Conservation (phyloP, 2,329 filamentous ascomycete genomes). For the Alternaria sp. region DNA sequence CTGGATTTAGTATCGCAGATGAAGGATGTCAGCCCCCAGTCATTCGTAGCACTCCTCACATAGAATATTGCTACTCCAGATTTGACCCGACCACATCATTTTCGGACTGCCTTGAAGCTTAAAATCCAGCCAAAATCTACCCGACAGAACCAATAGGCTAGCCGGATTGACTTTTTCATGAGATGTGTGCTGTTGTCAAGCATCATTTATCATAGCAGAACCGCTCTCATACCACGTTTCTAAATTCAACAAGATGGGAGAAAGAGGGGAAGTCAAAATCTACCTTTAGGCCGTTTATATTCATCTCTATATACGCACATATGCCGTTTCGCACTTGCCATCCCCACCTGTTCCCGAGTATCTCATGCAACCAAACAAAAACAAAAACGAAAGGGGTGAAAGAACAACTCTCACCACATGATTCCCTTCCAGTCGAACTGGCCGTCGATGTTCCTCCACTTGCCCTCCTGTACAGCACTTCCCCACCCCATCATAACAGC, state of each 20-base stretch:
- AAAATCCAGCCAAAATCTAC: too few species aligned
- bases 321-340: background rate
- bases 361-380: background rate
- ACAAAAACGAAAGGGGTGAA: background rate
- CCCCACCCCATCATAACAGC: conserved; percentile 92
- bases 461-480: conserved; percentile 54
- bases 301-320: background rate
- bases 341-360: background rate
- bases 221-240: background rate
- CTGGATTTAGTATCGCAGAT: background rate
- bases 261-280: background rate
- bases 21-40: background rate
- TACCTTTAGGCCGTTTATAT: background rate
- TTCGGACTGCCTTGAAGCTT: too few species aligned
- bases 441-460: conserved; percentile 75
- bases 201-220: background rate
- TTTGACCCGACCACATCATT: too few species aligned
- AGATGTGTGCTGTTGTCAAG: background rate
- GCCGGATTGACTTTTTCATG: background rate
- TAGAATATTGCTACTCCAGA: too few species aligned
- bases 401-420: conserved; percentile 37
- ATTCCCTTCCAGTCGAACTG: conserved; percentile 51
- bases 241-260: background rate
- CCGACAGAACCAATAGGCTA: background rate
- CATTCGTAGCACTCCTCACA: too few species aligned